Percentiles rank a stretch among this genome's conserved stretches.
Evolutionary conservation across 2,329 filamentous ascomycete genomes (phyloP).

Genomic region (Fusarium foetens): DNA sequence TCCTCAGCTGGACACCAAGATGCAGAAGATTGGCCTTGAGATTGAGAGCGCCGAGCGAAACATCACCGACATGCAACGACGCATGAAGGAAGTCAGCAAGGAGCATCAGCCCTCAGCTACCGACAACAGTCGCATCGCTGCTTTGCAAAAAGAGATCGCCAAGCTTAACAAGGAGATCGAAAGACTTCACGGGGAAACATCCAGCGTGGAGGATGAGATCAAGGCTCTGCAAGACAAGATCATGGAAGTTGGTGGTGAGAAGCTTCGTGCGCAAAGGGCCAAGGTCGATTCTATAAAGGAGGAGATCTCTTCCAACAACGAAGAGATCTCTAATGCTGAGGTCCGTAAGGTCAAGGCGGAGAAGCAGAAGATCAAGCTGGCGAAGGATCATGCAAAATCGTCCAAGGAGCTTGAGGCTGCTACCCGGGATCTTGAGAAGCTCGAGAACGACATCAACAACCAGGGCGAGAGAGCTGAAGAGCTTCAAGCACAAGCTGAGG

Average conservation of each 20-base stretch:
- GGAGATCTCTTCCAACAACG: slow-evolving; percentile 81
- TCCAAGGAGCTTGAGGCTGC: slow-evolving; percentile 81
- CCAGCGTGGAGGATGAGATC: slow-evolving; percentile 91
- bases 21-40: slow-evolving; percentile 91
- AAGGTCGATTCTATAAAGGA: slow-evolving; percentile 91
- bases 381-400: slow-evolving; percentile 83
- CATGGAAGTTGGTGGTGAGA: slow-evolving; percentile 97
- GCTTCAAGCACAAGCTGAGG: slow-evolving; percentile 77
- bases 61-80: slow-evolving; percentile 82
- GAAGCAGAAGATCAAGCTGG: slow-evolving; percentile 88
- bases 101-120: slow-evolving; percentile 84
- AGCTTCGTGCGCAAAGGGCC: slow-evolving; percentile 86
- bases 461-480: slow-evolving; percentile 81
- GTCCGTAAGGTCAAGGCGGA: slow-evolving; percentile 91
- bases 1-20: slow-evolving; percentile 85
- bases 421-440: slow-evolving; percentile 75
- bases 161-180: slow-evolving; percentile 81
- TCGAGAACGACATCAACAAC: slow-evolving; percentile 81
- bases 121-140: slow-evolving; percentile 78
- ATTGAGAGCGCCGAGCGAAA: slow-evolving; percentile 88
- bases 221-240: slow-evolving; percentile 94
- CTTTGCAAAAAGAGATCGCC: slow-evolving; percentile 80
- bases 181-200: slow-evolving; percentile 84
- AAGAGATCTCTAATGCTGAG: slow-evolving; percentile 87
- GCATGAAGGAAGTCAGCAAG: slow-evolving; percentile 83